phyloP scores from a whole-genome alignment of 2,329 filamentous ascomycete genomes.

The Sclerotinia nivalis region DNA sequence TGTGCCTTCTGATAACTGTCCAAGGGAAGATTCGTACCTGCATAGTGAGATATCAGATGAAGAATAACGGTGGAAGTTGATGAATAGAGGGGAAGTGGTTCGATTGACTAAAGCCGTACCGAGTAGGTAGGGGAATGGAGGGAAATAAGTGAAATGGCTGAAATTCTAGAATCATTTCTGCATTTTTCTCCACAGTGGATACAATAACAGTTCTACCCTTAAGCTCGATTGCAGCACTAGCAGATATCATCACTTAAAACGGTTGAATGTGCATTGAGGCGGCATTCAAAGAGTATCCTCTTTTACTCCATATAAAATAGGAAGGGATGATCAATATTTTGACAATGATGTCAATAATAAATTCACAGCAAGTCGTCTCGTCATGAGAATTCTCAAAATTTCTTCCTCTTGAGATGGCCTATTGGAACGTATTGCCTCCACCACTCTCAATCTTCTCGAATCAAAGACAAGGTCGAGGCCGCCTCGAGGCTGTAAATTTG shows the following conservation, averaged over 20 bases:
- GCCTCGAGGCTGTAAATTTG: neutral
- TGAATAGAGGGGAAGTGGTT: neutral
- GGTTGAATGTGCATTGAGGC: conserved; percentile 2
- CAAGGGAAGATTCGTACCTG: neutral
- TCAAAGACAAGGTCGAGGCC: conserved; percentile 1
- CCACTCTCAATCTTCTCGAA: neutral
- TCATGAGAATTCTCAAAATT: neutral
- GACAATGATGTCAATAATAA: conserved; percentile 6
- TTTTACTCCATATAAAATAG: conserved; percentile 4
- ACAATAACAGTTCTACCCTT: neutral
- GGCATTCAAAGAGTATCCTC: neutral
- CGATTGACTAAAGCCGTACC: neutral
- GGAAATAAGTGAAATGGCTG: conserved; percentile 5
- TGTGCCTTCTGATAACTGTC: neutral
- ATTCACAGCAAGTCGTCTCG: neutral
- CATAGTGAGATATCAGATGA: neutral
- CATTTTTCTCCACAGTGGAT: conserved; percentile 15
- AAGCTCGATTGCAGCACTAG: conserved; percentile 1
- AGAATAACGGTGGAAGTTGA: neutral
- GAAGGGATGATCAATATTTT: conserved; percentile 1
- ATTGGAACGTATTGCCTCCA: conserved; percentile 7
- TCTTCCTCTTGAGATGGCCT: neutral
- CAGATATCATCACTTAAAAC: neutral
- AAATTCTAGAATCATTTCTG: conserved; percentile 14
- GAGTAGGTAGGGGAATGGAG: neutral